phyloP scores from a whole-genome alignment of 1,139 yeast species.

The Saccharomycopsis crataegensis region DNA sequence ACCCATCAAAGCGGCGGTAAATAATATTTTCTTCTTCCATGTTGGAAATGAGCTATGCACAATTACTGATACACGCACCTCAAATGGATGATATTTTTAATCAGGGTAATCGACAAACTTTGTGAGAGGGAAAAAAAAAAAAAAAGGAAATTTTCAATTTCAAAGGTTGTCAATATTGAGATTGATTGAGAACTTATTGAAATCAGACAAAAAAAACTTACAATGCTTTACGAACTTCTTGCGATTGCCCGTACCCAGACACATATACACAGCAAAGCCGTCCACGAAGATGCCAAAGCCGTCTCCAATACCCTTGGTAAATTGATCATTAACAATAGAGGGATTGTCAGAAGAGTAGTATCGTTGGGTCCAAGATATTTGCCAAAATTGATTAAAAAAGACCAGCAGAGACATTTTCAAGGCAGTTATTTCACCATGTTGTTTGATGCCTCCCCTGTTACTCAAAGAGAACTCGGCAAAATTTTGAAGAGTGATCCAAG shows the following conservation, averaged over 20 bases:
- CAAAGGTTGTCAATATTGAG: background rate
- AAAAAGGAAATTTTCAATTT: background rate
- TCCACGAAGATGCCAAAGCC: slow-evolving; percentile 57
- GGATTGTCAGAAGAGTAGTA: slow-evolving; percentile 76
- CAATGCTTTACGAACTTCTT: slow-evolving; percentile 82
- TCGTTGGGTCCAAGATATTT: slow-evolving; percentile 73
- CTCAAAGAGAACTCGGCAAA: slow-evolving; percentile 77
- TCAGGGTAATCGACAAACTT: background rate
- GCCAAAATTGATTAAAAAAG: slow-evolving; percentile 76
- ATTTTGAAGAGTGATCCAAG: slow-evolving; percentile 85
- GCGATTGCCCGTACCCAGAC: slow-evolving; percentile 74
- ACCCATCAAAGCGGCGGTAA: too few relatives aligned
- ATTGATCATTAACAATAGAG: slow-evolving; percentile 80
- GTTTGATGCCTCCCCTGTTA: slow-evolving; percentile 80
- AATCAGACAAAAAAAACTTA: background rate
- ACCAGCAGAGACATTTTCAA: slow-evolving; percentile 84
- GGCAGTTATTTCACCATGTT: slow-evolving; percentile 83
- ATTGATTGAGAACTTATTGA: background rate
- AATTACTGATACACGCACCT: too few relatives aligned
- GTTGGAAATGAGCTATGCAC: too few relatives aligned
- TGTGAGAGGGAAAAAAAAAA: background rate
- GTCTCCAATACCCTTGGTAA: slow-evolving; percentile 79
- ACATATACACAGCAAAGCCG: slow-evolving; percentile 38
- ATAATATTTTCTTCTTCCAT: too few relatives aligned
- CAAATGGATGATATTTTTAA: background rate